Percentiles rank a stretch among this genome's conserved stretches.
Conservation (phyloP, 2,329 filamentous ascomycete genomes). For the Mycosphaerella arachidis region DNA sequence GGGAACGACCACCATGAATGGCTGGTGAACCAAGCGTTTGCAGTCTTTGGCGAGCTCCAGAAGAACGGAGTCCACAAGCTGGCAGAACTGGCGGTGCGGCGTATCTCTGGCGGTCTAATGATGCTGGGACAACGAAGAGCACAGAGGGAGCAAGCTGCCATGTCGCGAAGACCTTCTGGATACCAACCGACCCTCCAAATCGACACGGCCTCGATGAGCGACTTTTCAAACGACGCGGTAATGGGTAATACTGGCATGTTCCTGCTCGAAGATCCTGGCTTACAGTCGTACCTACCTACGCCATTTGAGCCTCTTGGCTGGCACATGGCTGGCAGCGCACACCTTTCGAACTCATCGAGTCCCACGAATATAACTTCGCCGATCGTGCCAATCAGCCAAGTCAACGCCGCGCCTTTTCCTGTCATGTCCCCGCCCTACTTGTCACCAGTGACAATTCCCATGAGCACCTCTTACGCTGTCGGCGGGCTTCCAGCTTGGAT, state of each 20-base stretch:
- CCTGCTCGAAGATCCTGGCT: slow-evolving; percentile 43
- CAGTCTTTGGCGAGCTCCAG: slow-evolving; percentile 41
- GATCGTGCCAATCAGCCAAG: slow-evolving; percentile 27
- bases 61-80: slow-evolving; percentile 43
- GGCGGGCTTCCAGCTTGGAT: slow-evolving; percentile 25
- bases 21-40: slow-evolving; percentile 40
- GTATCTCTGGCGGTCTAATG: slow-evolving; percentile 33
- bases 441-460: slow-evolving; percentile 12
- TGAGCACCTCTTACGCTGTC: slow-evolving; percentile 19
- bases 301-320: slow-evolving; percentile 29
- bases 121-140: slow-evolving; percentile 18
- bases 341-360: slow-evolving; percentile 17
- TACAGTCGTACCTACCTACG: slow-evolving; percentile 32
- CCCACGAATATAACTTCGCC: slow-evolving; percentile 22
- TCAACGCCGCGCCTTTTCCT: slow-evolving; percentile 31
- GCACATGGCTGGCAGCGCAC: slow-evolving; percentile 27
- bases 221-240: slow-evolving; percentile 35
- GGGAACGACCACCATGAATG: slow-evolving; percentile 35
- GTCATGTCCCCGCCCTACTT: slow-evolving; percentile 26
- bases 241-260: slow-evolving; percentile 48
- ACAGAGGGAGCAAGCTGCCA: slow-evolving; percentile 16
- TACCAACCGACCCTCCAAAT: slow-evolving; percentile 19
- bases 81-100: slow-evolving; percentile 41
- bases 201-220: slow-evolving; percentile 24
- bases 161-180: slow-evolving; percentile 11